Evolutionary conservation across 1,284 basidiomycete species (phyloP), one percentile per base, ranked within the genome.

Genomic region (Sporisorium iseilematis-ciliati): DNA sequence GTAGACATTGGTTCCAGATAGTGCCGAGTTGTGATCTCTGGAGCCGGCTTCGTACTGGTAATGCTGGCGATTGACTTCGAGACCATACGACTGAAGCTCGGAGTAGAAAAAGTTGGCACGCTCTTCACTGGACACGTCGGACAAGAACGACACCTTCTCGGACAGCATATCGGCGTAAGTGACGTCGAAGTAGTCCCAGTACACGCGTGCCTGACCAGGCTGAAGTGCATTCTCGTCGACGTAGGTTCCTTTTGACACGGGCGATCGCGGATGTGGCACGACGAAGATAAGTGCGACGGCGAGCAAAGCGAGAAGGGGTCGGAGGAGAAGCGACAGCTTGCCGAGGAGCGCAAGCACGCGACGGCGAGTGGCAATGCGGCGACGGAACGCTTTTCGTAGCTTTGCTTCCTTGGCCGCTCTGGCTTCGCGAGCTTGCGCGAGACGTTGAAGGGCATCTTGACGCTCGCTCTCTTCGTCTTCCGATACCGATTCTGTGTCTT

Each of bases 1-100:
- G 80, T 95, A 98, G 7, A 91, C 90, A 81, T 97, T 97, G 8
- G 88, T 89, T 7, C 94, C 93, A 23, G 82, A 84, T 5, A 53
- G 42, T 16, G 26, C 42, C 6, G 43, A 26, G 11, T 56, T 45
- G 10, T 18, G 41, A 5, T 50, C 45, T 0, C 23, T 18, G 0
- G 33, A 21, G 2, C 1, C 12, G 2, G 12, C 14, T 8, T 48
- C 50, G 49, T 61, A 70, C 2, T 33, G 23, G 18, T 65, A 79
- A 2, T 55, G 18, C 53, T 78, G 76, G 31, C 50, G 42, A 40
- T 78, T 42, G 1, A 60, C 63, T 0, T 75, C 58, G 11, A 85
- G 65, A 8, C 82, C 83, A 23, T 75, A 71, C 10, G 70, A 64
- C 16, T 60, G 57, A 12, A 84, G 71, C 61, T 81, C 74, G 33